A percentile compares a stretch with the other conserved stretches of the same genome.
Evolutionary conservation across 179 eudicot genomes (phyloP).

Genomic region (Patellifolia procumbens): DNA sequence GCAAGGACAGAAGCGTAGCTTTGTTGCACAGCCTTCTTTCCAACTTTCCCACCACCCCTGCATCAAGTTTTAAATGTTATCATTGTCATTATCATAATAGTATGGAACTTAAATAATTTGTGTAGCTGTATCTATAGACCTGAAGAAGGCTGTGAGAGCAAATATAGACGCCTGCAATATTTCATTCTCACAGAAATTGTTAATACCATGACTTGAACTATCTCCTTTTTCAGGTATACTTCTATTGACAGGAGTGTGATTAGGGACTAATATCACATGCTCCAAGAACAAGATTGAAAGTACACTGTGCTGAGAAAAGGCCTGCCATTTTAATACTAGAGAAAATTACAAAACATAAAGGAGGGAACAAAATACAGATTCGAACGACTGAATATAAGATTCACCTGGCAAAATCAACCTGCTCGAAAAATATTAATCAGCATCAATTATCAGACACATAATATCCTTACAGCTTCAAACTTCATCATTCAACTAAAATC

Average conservation of each 20-base stretch:
- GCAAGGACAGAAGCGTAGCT: constrained; percentile 90
- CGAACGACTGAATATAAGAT: background rate
- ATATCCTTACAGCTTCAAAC: background rate
- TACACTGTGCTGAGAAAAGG: constrained; percentile 82
- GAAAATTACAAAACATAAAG: background rate
- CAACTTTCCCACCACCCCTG: constrained; percentile 98
- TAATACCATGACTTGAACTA: constrained; percentile 42
- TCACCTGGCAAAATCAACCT: background rate
- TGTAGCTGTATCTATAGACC: constrained; percentile 41
- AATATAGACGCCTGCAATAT: constrained; percentile 81
- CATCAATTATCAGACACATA: constrained; percentile 1
- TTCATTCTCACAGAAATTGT: constrained; percentile 47
- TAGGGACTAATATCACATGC: constrained; percentile 72
- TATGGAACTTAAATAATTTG: background rate
- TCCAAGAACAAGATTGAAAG: constrained; percentile 80
- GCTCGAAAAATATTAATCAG: background rate
- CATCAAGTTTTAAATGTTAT: constrained; percentile 17
- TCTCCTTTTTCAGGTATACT: constrained; percentile 64
- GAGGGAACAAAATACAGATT: background rate
- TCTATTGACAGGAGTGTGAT: constrained; percentile 52
- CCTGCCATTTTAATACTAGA: constrained; percentile 43
- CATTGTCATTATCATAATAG: constrained; percentile 1
- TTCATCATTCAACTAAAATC: background rate
- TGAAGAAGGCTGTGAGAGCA: constrained; percentile 92
- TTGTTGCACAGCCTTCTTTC: constrained; percentile 87